Conservation (phyloP, 805 yeast genomes). For the Candida insectorum region DNA sequence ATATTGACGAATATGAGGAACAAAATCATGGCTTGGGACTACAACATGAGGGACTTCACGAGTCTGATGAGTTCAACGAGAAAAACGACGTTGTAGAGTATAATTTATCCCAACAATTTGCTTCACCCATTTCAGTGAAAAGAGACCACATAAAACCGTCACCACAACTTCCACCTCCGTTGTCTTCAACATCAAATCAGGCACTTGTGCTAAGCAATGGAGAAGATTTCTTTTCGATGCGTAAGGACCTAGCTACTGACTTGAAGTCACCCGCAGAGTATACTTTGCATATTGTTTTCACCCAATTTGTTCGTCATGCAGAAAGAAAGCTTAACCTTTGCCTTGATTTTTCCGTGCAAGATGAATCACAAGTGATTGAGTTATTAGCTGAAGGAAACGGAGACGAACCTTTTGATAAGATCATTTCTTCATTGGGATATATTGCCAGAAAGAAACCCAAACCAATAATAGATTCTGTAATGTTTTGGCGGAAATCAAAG, state of each 20-base stretch:
- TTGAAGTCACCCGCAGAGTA: slow-evolving; percentile 80
- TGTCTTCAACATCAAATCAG: slow-evolving; percentile 22
- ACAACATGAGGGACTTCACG: slow-evolving; percentile 1
- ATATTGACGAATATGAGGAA: slow-evolving; percentile 2
- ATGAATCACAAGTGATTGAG: slow-evolving; percentile 78
- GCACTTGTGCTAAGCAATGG: slow-evolving; percentile 28
- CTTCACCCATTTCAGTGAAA: not conserved
- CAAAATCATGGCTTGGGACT: not conserved
- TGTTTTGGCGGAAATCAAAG: slow-evolving; percentile 97
- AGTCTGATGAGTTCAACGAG: not conserved
- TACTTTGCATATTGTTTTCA: slow-evolving; percentile 88
- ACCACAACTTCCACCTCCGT: slow-evolving; percentile 39
- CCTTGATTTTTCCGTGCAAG: slow-evolving; percentile 56
- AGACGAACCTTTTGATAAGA: slow-evolving; percentile 83
- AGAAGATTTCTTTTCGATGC: slow-evolving; percentile 29
- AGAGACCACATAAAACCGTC: slow-evolving; percentile 22
- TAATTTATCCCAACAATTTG: not conserved
- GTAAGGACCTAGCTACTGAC: slow-evolving; percentile 46
- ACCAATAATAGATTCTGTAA: slow-evolving; percentile 94
- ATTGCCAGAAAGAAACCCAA: slow-evolving; percentile 88
- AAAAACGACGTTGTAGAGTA: slow-evolving; percentile 2
- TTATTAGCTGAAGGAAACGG: slow-evolving; percentile 73
- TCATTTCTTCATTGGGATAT: slow-evolving; percentile 82
- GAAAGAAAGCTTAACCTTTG: slow-evolving; percentile 81
- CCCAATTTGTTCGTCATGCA: slow-evolving; percentile 92